Conservation (phyloP, 78 protist species). For the Pigoraptor vietnamica region DNA sequence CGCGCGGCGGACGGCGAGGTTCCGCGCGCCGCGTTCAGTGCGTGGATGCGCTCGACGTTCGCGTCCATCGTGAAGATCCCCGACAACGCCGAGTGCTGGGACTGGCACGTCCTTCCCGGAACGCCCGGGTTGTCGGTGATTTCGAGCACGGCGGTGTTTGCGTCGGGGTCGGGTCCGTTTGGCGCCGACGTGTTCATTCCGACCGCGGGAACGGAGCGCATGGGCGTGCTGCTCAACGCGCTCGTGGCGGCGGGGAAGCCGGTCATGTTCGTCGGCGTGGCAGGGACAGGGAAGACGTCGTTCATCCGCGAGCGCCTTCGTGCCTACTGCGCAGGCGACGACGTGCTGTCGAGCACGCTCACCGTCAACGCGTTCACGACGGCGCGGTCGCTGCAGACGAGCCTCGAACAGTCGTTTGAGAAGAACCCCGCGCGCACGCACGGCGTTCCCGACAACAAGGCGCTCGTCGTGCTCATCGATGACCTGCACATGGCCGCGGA, state of each 20-base stretch:
- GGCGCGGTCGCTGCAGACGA: constrained; percentile 41
- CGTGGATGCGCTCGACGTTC: constrained; percentile 60
- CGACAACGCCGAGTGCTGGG: constrained; percentile 60
- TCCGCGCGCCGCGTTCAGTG: constrained; percentile 51
- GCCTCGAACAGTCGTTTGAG: constrained; percentile 48
- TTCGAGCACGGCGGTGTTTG: constrained; percentile 16
- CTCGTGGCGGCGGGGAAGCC: constrained; percentile 21
- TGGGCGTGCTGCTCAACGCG: constrained; percentile 15
- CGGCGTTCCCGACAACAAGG: constrained; percentile 48
- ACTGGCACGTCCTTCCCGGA: background rate
- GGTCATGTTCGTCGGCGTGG: constrained; percentile 58
- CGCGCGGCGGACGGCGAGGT: constrained; percentile 38
- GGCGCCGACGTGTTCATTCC: constrained; percentile 65
- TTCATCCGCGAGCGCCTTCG: constrained; percentile 16
- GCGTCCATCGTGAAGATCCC: constrained; percentile 20
- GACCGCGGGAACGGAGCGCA: constrained; percentile 70
- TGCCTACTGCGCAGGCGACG: background rate
- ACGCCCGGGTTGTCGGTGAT: background rate
- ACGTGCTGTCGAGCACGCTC: constrained; percentile 19
- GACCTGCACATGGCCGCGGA: constrained; percentile 66
- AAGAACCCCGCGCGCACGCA: constrained; percentile 34
- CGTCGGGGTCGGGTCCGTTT: constrained; percentile 28
- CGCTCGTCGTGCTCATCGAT: constrained; percentile 40
- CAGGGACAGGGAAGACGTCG: constrained; percentile 77
- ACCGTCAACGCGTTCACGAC: constrained; percentile 74